Base-by-base conservation (phyloP, 495 filamentous ascomycete genomes). In the Saxophila tyrrhenica region DNA sequence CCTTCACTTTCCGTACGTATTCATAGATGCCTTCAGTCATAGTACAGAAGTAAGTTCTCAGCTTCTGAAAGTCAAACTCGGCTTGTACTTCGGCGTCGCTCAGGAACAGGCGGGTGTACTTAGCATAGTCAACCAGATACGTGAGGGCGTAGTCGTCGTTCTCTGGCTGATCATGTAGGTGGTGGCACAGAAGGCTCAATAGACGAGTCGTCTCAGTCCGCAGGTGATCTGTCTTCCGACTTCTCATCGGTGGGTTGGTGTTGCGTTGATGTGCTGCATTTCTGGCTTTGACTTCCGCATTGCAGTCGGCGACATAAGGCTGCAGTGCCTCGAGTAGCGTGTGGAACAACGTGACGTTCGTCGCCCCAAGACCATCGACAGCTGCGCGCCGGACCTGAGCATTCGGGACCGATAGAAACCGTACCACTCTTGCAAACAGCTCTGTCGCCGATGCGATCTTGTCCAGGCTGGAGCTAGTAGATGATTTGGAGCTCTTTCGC, bases 191-290 rank as follows among this genome's bases (percentile, higher is more conserved):
- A 16, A 96, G 75, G 65, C 92, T 88, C 65, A 96, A 95, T 24
- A 98, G 85, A 64, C 95, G 86, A 0, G 92, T 95, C 44, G 97
- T 89, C 66, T 96, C 92, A 2, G 91, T 95, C 32, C 94, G 81
- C 19, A 98, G 68, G 20, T 87, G 72, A 65, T 97, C 89, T 38
- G 87, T 92, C 61, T 81, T 83, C 39, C 82, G 81, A 64, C 82
- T 90, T 50, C 85, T 76, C 45, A 80, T 78, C 13, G 83, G 84
- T 56, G 78, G 86, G 69, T 84, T 92, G 48, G 80, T 81, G 32
- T 78, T 86, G 49, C 87, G 81, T 63, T 84, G 83, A 62, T 95
- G 89, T 15, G 69, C 67, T n/a, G 70, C 75, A 57, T 92, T 82
- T 23, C 89, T 79, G n/a, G 81, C 73, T 61, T 89, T 86, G n/a